phyloP scores from a whole-genome alignment of 108 stramenopile genomes.

The Asterionellopsis glacialis region DNA sequence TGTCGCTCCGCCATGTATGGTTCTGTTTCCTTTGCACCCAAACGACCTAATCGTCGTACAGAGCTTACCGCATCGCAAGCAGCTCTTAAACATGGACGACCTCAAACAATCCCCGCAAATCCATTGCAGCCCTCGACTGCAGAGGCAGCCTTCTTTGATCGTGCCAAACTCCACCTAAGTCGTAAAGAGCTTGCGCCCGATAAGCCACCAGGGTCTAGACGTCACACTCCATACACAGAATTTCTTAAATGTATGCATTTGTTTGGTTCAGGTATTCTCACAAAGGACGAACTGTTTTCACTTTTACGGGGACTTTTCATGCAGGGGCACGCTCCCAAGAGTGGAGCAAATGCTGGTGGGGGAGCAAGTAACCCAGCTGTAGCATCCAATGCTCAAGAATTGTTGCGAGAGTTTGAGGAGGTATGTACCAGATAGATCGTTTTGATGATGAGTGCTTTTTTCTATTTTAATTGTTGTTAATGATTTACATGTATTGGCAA shows the following conservation, averaged over 20 bases:
- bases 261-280: constrained; percentile 80
- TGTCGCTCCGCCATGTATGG: constrained; percentile 61
- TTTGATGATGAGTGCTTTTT: constrained; percentile 3
- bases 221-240: constrained; percentile 84
- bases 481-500: background rate
- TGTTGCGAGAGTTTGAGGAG: constrained; percentile 67
- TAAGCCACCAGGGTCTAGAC: constrained; percentile 51
- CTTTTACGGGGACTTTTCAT: constrained; percentile 82
- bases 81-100: constrained; percentile 58
- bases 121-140: constrained; percentile 55
- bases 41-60: constrained; percentile 66
- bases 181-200: constrained; percentile 73
- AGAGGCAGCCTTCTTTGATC: constrained; percentile 74
- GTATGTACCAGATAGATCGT: constrained; percentile 15
- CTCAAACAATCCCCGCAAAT: constrained; percentile 49
- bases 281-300: constrained; percentile 84
- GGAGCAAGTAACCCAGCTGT: constrained; percentile 43
- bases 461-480: background rate
- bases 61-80: constrained; percentile 56
- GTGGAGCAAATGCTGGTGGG: constrained; percentile 49
- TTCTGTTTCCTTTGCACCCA: constrained; percentile 65
- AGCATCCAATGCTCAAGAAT: constrained; percentile 45
- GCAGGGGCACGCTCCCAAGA: constrained; percentile 83
- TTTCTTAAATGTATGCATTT: constrained; percentile 91
- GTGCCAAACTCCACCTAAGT: constrained; percentile 61